Conservation (phyloP, 345 rosid genomes). For the Eutrema heterophyllum region DNA sequence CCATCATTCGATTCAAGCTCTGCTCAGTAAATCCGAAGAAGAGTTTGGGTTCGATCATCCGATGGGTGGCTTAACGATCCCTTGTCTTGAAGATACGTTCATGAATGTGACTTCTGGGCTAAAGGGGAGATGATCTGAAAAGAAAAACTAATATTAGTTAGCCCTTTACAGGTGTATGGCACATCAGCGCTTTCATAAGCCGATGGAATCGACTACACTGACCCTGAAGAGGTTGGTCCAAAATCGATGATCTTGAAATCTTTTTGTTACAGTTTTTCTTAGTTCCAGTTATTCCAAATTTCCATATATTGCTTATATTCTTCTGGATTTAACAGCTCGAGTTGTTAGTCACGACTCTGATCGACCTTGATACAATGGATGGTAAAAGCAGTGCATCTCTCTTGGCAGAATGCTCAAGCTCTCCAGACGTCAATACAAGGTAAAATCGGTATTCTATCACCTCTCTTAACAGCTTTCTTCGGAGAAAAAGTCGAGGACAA, state of each 20-base stretch:
- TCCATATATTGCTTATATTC: not conserved
- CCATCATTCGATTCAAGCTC: not conserved
- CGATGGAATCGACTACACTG: constrained; percentile 91
- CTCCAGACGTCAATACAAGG: no score
- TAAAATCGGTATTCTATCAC: no score
- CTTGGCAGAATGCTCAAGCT: no score
- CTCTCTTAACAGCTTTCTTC: no score
- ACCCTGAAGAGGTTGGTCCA: constrained; percentile 73
- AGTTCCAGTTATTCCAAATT: not conserved
- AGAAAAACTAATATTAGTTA: not conserved
- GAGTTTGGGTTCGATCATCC: constrained; percentile 45
- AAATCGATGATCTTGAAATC: not conserved
- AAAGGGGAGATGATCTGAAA: not conserved
- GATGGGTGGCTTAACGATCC: constrained; percentile 42
- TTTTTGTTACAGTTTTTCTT: not conserved
- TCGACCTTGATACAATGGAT: constrained; percentile 79
- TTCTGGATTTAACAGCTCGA: constrained; percentile 62
- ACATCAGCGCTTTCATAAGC: constrained; percentile 84
- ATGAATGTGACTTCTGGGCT: constrained; percentile 30
- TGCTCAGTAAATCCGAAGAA: constrained; percentile 25
- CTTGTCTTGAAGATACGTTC: constrained; percentile 42
- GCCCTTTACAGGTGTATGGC: constrained; percentile 50
- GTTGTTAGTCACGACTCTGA: constrained; percentile 69
- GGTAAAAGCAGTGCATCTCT: no score
- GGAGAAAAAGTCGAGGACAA: no score